Evolutionary conservation across 805 yeast genomes (phyloP), one percentile per base, ranked within the genome.

Genomic region (Monosporozyma yasuniensis): DNA sequence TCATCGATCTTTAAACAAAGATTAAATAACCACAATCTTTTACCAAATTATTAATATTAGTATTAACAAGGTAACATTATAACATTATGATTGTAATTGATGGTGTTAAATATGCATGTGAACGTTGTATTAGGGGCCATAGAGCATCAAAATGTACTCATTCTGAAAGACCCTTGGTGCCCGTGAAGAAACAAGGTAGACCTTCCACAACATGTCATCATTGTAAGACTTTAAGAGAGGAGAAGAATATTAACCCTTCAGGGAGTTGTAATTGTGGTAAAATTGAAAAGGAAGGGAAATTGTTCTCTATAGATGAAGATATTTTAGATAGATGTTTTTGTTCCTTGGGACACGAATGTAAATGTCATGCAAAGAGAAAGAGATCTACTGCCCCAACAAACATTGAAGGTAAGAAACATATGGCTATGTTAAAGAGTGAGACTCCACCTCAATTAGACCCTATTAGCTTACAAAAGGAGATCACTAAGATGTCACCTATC

Each of bases 91-190:
- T 91, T 49, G 72, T 87, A 46, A 81, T 89, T 48, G 86, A 89
- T 60, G 96, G 96, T 39, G 83, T 84, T 55, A 91, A 93, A 65
- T 91, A 89, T 68, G 98, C 99, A 52, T 91, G 99, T 66, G 95
- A 88, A 55, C 72, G 96, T 53, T 91, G 99, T 68, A 90, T 91
- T 45, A 76, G 98, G 51, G 99, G 99, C 43, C 99, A 91, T 63
- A 73, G 98, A 46, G 97, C 89, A 42, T 85, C 96, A 1, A 79
- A 93, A 2, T 91, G 99, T 68, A 80, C 83, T 39, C 99, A 91
- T 65, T 80, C 89, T 0, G 96, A 93, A 57, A 87, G 87, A 61
- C 93, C 93, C 3, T 72, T 91, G 57, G 81, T 85, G 61, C 84
- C 84, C 84, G 89, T 91, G 65, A 91, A 90, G 63, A 96, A 95